Conservation (phyloP, 73 alveolate genomes). For the Paramecium caudatum region DNA sequence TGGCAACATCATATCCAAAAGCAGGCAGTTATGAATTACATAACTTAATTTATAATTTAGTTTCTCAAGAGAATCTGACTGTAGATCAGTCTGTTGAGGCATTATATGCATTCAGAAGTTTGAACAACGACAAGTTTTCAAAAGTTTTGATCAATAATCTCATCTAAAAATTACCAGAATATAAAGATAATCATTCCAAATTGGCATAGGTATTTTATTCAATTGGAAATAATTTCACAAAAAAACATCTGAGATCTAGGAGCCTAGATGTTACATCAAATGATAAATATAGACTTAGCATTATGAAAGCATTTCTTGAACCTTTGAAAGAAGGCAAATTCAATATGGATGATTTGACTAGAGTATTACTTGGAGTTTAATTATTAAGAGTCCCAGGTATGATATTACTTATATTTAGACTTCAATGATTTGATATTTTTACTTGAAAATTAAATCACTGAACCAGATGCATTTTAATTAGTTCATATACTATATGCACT, state of each 20-base stretch:
- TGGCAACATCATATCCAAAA: conserved; percentile 57
- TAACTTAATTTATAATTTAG: conserved; percentile 17
- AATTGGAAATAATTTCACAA: conserved; percentile 22
- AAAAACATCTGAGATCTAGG: conserved; percentile 25
- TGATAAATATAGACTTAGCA: conserved; percentile 31
- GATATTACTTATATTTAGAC: neutral
- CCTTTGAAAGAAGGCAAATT: conserved; percentile 49
- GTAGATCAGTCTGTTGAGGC: conserved; percentile 53
- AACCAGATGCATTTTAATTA: conserved; percentile 48
- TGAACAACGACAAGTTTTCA: conserved; percentile 4
- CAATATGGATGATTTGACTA: conserved; percentile 37
- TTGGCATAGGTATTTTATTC: conserved; percentile 51
- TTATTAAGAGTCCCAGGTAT: conserved; percentile 42
- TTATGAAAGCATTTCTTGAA: conserved; percentile 4
- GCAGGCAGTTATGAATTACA: conserved; percentile 57
- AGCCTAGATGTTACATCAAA: neutral
- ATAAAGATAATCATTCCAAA: conserved; percentile 37
- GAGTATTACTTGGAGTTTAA: neutral
- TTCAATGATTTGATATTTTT: conserved; percentile 48
- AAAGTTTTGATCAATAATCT: neutral
- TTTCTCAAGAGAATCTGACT: neutral
- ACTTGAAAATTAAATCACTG: conserved; percentile 1
- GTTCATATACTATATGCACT: conserved; percentile 57
- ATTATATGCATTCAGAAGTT: conserved; percentile 42
- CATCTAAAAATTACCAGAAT: conserved; percentile 33